Base-by-base conservation (phyloP, 768 basidiomycete species). In the Boletus vermiculosoides region DNA sequence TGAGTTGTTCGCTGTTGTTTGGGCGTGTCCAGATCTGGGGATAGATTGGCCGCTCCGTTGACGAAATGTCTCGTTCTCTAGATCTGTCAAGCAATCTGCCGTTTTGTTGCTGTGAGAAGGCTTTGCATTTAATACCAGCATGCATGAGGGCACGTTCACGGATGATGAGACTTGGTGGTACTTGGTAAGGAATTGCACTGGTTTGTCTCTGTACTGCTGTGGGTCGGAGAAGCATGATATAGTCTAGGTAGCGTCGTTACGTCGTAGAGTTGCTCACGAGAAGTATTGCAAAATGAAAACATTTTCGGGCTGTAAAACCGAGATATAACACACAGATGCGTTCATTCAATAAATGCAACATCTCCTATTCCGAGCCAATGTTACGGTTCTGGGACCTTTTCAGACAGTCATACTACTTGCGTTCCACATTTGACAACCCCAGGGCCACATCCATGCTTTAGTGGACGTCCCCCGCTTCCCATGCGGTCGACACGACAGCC, bases 401-500 rank as follows among this genome's bases (percentile, higher is more conserved):
- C 23, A 45, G 44, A 28, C 25, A 6, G 18, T 12, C 11, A 28
- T 28, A 28, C 28, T 18, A 12, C 28, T 12, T 47, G n/a, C 12
- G 31, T n/a, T 28, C 37, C 9, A 20, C 13, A 8, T n/a, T 37
- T 36, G n/a, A 28, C 22, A 36, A 11, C 15, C 8, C 30, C 20
- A 25, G 25, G 25, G 25, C 25, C 5, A 25, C 25, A n/a, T n/a
- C 25, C 5, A 12, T 6, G 0, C 25, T 25, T 48, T 8, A 42
- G 5, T 33, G 28, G 40, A 3, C 22, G 11, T 48, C 15, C 23
- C 25, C 44, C 30, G 1, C 12, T 12, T 55, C 48, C 59, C 58
- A 60, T 33, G 48, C 58, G 0, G n/a, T 20, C 22, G 22, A 36
- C 18, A 61, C 58, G 39, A 60, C 11, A 10, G 48, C 34, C 61